Conservation (phyloP, 2,329 filamentous ascomycete species). For the Hymenotorrendiella dingleyae region DNA sequence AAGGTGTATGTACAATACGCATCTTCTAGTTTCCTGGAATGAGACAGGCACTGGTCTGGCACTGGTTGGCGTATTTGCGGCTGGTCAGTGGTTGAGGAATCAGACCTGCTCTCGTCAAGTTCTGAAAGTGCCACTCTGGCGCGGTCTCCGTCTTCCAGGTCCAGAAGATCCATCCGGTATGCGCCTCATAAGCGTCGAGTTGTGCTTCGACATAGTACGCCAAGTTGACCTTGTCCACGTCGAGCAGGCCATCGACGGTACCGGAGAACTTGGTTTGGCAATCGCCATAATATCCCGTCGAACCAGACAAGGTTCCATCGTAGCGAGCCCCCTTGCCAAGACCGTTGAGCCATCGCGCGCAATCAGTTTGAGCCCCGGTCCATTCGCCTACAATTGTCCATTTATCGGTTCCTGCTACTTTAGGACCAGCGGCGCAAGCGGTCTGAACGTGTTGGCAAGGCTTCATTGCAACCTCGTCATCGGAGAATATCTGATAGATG, state of each 20-base stretch:
- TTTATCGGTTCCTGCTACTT: slow-evolving; percentile 30
- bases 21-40: slow-evolving; percentile 25
- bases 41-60: slow-evolving; percentile 21
- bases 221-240: slow-evolving; percentile 32
- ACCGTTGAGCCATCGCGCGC: slow-evolving; percentile 45
- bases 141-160: slow-evolving; percentile 39
- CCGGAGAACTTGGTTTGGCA: slow-evolving; percentile 44
- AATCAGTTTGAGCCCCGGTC: slow-evolving; percentile 38
- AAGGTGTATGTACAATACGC: no score
- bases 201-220: slow-evolving; percentile 39
- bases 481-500: slow-evolving; percentile 38
- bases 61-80: slow-evolving; percentile 25
- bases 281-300: slow-evolving; percentile 28
- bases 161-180: slow-evolving; percentile 37
- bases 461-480: slow-evolving; percentile 31
- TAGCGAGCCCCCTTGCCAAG: slow-evolving; percentile 53
- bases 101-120: slow-evolving; percentile 34
- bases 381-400: slow-evolving; percentile 39
- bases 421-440: slow-evolving; percentile 34
- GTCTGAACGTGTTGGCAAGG: slow-evolving; percentile 36
- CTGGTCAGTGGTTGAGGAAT: slow-evolving; percentile 34
- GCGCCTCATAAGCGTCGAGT: slow-evolving; percentile 37
- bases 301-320: slow-evolving; percentile 34
- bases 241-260: slow-evolving; percentile 31
- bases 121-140: slow-evolving; percentile 36